These are phyloP conservation scores for Penicillium nucicola DNA, from an alignment of 495 filamentous ascomycete species.

Conservation along the genomic window DNA sequence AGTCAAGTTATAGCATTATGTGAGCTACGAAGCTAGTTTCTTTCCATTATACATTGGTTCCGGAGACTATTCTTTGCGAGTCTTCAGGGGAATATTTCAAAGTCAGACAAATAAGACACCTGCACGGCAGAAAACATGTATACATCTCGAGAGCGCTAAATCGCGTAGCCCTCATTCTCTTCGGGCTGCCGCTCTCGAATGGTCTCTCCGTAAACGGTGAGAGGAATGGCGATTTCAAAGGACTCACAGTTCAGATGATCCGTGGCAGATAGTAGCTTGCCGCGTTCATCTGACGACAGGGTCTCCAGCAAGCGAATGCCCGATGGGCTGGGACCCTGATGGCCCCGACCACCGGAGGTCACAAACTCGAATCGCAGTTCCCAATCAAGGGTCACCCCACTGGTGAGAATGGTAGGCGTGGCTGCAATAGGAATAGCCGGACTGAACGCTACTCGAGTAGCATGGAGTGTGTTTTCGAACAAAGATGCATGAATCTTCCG, in stretches of 20 bases:
- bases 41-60: slow-evolving; percentile 4
- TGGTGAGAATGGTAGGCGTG: slow-evolving; percentile 88
- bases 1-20: too few relatives aligned
- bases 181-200: slow-evolving; percentile 41
- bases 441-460: slow-evolving; percentile 71
- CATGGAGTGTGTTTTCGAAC: slow-evolving; percentile 77
- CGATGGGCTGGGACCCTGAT: slow-evolving; percentile 28
- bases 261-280: slow-evolving; percentile 64
- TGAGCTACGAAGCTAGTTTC: neutral
- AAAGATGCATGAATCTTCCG: slow-evolving; percentile 71
- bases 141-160: slow-evolving; percentile 21
- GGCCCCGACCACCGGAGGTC: slow-evolving; percentile 48
- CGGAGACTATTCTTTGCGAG: neutral
- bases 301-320: slow-evolving; percentile 46
- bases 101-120: slow-evolving; percentile 10
- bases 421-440: slow-evolving; percentile 76
- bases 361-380: slow-evolving; percentile 86
- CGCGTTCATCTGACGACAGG: slow-evolving; percentile 70
- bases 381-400: slow-evolving; percentile 81
- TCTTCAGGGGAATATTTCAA: slow-evolving; percentile 18
- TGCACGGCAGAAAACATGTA: slow-evolving; percentile 3
- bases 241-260: slow-evolving; percentile 80
- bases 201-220: slow-evolving; percentile 77
- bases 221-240: slow-evolving; percentile 82
- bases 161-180: slow-evolving; percentile 46